These are phyloP conservation scores for Erodium texanum DNA, from an alignment of 441 rosid species.

Conservation along the genomic window DNA sequence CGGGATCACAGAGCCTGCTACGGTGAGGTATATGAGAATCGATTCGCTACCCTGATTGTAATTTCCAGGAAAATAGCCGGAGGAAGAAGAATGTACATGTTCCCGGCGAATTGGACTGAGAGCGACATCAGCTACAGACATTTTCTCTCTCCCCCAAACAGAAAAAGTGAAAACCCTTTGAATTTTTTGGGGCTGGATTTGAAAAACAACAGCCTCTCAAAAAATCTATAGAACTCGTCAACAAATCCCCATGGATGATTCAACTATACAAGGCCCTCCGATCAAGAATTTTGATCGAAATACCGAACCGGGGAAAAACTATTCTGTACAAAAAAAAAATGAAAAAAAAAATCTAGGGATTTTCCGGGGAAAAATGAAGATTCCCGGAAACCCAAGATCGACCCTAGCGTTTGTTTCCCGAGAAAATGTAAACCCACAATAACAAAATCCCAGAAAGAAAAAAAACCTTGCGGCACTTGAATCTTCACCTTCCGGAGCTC, in stretches of 20 bases:
- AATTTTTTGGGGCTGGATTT: slow-evolving; percentile 6
- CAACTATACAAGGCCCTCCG: slow-evolving; percentile 1
- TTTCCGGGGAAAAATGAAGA: neutral
- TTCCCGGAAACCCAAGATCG: neutral
- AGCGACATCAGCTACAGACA: slow-evolving; percentile 68
- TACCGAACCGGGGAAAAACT: neutral
- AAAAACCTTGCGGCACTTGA: neutral
- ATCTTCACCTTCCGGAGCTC: neutral
- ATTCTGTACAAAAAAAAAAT: neutral
- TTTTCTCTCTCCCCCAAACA: slow-evolving; percentile 14
- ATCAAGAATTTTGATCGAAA: slow-evolving; percentile 9
- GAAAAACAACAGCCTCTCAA: neutral
- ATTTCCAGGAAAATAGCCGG: slow-evolving; percentile 20
- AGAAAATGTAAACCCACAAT: too few species aligned
- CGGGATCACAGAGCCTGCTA: slow-evolving; percentile 54
- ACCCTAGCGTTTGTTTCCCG: neutral
- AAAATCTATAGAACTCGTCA: neutral
- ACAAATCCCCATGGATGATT: neutral
- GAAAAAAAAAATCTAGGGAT: neutral
- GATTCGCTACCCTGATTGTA: slow-evolving; percentile 24
- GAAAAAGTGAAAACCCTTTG: neutral
- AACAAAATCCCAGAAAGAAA: too few species aligned
- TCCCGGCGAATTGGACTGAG: slow-evolving; percentile 42
- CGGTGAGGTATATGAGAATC: slow-evolving; percentile 47
- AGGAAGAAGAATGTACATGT: slow-evolving; percentile 12